Base-by-base conservation (phyloP, 2,329 filamentous ascomycete species). In the Immersiporthe knoxdaviesiana region DNA sequence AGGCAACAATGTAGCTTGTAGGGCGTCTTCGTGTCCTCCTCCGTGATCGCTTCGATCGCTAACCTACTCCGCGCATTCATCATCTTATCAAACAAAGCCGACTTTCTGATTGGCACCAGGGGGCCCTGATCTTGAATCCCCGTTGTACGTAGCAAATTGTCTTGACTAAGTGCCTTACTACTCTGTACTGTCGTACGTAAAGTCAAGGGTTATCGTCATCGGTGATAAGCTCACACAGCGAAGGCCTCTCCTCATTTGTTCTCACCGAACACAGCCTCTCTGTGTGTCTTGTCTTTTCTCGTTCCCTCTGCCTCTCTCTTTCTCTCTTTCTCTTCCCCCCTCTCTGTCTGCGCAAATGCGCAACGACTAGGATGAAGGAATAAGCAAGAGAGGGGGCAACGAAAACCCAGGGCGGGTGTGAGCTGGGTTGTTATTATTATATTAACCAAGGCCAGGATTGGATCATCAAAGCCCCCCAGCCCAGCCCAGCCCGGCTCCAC, bases 1-100 rank as follows among this genome's bases (percentile, higher is more conserved):
- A 47, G 44, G n/a, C n/a, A 21, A 47, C 18, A n/a, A 7, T 47
- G 18, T 8, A 18, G 18, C 44, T 21, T 10, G 2, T 6, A 35
- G 35, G 35, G 35, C 35, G 35, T 8, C 35, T 47, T 21, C 18
- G 7, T 47, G 18, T 47, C 2, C 44, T n/a, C n/a, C 52, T 65
- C 50, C 50, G 32, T 30, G 16, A 39, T 58, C n/a, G 35, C 63
- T 65, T 52, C 41, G 47, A 65, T 65, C 63, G 47, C 47, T 54
- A 32, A 10, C 32, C 11, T 30, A 30, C 52, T 56, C 24, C 52
- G 50, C 50, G 50, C 12, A 3, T 27, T 16, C 50, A 24, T 27
- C 35, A 56, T 56, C 52, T 56, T 56, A 56, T 56, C 52, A 27
- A 56, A 24, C 52, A 30, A n/a, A n/a, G n/a, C 35, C 35, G 35